Percentiles rank a stretch among this genome's conserved stretches.
phyloP scores from a whole-genome alignment of 2,329 filamentous ascomycete genomes.

The Balansia obtecta region DNA sequence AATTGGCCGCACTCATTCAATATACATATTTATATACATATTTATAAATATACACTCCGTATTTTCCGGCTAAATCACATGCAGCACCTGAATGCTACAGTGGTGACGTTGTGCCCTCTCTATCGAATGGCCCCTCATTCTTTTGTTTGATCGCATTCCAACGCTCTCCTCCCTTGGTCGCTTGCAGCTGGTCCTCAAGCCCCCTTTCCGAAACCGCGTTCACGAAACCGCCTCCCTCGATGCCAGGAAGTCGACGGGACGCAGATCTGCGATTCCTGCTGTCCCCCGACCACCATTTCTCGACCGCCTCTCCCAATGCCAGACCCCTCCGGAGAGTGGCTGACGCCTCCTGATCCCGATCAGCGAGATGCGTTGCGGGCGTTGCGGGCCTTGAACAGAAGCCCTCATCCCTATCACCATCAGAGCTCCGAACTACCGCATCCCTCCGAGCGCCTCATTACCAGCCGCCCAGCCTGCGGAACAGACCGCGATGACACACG shows the following conservation, averaged over 20 bases:
- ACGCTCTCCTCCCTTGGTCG: not conserved
- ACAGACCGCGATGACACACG: conserved; percentile 10
- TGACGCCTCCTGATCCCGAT: conserved; percentile 20
- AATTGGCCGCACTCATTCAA: not conserved
- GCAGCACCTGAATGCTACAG: too few relatives aligned
- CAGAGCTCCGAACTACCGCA: conserved; percentile 43
- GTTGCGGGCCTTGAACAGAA: conserved; percentile 42
- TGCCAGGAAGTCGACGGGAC: not conserved
- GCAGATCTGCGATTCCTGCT: conserved; percentile 3
- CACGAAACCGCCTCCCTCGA: not conserved
- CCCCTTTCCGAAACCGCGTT: too few relatives aligned
- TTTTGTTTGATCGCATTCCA: not conserved
- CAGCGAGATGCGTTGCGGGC: conserved; percentile 29
- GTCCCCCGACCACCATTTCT: conserved; percentile 8
- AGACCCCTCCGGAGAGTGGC: conserved; percentile 25
- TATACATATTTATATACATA: too few relatives aligned
- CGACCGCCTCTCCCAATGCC: conserved; percentile 28
- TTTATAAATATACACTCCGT: not conserved
- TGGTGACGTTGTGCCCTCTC: too few relatives aligned
- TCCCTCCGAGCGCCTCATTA: conserved; percentile 27
- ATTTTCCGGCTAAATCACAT: too few relatives aligned
- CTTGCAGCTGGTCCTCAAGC: not conserved
- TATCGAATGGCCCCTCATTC: too few relatives aligned
- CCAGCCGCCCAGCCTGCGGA: conserved; percentile 7
- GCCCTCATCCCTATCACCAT: conserved; percentile 56